phyloP scores from a whole-genome alignment of 495 filamentous ascomycete species.

The Endocarpon pusillum region DNA sequence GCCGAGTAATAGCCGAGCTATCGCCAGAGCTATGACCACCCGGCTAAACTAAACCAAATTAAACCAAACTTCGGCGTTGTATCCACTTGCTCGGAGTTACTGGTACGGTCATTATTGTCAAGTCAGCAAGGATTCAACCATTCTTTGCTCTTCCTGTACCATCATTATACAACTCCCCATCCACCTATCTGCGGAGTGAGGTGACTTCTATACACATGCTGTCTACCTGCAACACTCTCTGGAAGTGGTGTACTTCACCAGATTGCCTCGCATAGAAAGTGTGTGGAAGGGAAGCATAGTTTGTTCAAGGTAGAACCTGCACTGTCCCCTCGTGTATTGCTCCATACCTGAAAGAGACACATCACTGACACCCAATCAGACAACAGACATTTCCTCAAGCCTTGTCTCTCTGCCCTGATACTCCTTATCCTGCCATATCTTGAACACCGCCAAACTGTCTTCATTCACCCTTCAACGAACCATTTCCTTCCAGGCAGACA shows the following conservation, averaged over 20 bases:
- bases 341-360: slow-evolving; percentile 10
- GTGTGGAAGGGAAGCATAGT: neutral
- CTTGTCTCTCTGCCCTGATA: neutral
- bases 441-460: slow-evolving; percentile 73
- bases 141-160: too few relatives aligned
- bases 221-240: too few relatives aligned
- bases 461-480: slow-evolving; percentile 62
- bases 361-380: neutral
- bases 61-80: too few relatives aligned
- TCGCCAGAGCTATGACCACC: too few relatives aligned
- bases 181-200: too few relatives aligned
- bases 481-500: slow-evolving; percentile 63
- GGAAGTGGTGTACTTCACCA: neutral
- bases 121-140: too few relatives aligned
- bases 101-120: too few relatives aligned
- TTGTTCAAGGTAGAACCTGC: slow-evolving; percentile 4
- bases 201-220: too few relatives aligned
- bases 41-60: too few relatives aligned
- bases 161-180: too few relatives aligned
- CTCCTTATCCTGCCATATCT: slow-evolving; percentile 8
- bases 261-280: neutral
- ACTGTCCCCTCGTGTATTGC: slow-evolving; percentile 11
- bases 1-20: too few relatives aligned
- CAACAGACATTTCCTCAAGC: slow-evolving; percentile 15
- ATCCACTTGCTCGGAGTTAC: too few relatives aligned